Base-by-base conservation (phyloP, 164 flowering plant species). In the Amborella trichopoda region DNA sequence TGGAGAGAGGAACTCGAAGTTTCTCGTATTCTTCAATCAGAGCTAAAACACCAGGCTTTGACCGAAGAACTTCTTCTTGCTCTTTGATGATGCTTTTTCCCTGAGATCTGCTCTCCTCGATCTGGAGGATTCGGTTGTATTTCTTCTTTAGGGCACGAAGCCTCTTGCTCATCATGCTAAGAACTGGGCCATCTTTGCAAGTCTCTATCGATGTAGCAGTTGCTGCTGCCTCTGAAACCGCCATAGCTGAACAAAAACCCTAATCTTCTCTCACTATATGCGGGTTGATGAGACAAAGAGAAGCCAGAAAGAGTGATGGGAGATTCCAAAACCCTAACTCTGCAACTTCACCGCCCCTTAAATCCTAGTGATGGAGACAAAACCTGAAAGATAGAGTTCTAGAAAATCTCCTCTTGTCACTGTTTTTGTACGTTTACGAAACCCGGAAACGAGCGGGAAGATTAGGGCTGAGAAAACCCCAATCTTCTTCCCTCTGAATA, bases 141-240 rank as follows among this genome's bases (percentile, higher is more conserved):
- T 85, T 93, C 69, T 93, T 93, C 44, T 75, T 75, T 23, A 84
- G 81, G 56, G 76, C 76, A 2, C 99, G 84, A 55, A 93, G 70
- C 41, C 96, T 91, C 54, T 93, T 93, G 95, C 58, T 88, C 74
- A 93, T 61, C 2, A 85, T 46, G 69, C 44, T 78, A 3, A 83
- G 70, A 41, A 84, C 95, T 1, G 99, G 96, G 18, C 96, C 96
- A 8, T 86, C 99, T n/a, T n/a, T n/a, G n/a, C n/a, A n/a, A n/a
- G n/a, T n/a, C 6, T 38, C 41, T n/a, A 16, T 18, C 21, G 14
- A 10, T 33, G 16, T 11, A 18, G 70, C 19, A 43, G 41, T 18
- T 45, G 70, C 62, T 26, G 75, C 64, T 22, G 41, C 34, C 34
- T 8, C 16, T 34, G 71, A 39, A n/a, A 75, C 20, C 9, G 46